Evolutionary conservation across 2,329 filamentous ascomycete species (phyloP), one percentile per base, ranked within the genome.

Genomic region (Penicillium olsonii): DNA sequence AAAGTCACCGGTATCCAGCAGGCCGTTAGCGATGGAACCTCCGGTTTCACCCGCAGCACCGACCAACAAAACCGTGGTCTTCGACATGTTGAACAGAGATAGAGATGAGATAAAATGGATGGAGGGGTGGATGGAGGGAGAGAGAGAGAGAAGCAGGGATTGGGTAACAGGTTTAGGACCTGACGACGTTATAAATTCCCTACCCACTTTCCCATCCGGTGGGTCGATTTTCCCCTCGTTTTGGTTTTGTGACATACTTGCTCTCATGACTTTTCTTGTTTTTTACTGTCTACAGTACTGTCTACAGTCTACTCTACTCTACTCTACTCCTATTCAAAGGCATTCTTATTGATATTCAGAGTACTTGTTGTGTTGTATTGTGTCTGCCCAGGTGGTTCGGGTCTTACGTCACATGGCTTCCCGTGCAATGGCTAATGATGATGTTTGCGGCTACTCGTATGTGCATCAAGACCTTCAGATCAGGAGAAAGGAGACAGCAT

Each of bases 11-110:
- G 67, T 62, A 29, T 68, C 67, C 17, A 71, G 45, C n/a, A 72
- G 55, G 20, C 64, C 69, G 46, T 68, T 67, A 22, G 68, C 65
- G 48, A 72, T 72, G 14, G 68, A 71, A 40, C 64, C 64, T 54
- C 69, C 69, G 44, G 69, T 72, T 61, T 72, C 69, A 59, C 69
- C 69, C 39, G 68, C 65, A 41, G 68, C 70, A 42, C 70, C 70
- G 50, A 72, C 62, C 55, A 72, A 55, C 48, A 70, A 55, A 57
- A 72, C 69, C 47, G 60, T 68, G 52, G 65, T 69, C 57, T 62
- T 62, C 48, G 64, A 64, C 68, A 70, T 70, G 50, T 54, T 65
- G 8, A 35, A 35, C 11, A 31, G n/a, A 17, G n/a, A 35, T 35
- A 17, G 6, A 37, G 29, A 26, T 29, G 18, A 47, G 24, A 44